Evolutionary conservation across 2,329 filamentous ascomycete species (phyloP), one percentile per base, ranked within the genome.

Genomic region (Clathrospora elynae): DNA sequence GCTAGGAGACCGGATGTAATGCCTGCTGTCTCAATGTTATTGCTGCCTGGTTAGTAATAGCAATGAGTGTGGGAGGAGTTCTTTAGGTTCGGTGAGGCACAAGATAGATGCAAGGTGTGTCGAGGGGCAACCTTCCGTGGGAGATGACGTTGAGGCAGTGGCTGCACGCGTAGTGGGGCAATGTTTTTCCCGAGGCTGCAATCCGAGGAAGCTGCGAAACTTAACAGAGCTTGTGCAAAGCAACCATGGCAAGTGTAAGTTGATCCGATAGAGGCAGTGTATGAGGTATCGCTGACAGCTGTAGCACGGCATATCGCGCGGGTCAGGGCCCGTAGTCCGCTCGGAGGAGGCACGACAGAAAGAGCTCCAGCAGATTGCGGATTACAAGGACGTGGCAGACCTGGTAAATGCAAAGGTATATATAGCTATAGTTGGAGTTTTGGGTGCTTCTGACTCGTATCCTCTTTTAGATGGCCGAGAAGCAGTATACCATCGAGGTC

Each of bases 271-370:
- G 16, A 35, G 5, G 9, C n/a, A 5, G 13, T 19, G 16, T n/a
- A 37, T 20, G 3, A n/a, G 35, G 23, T 23, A 39, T 29, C 8
- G 31, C 54, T 67, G 22, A 67, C n/a, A 9, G 13, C 12, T 30
- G 7, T 73, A 96, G 90, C 91, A 96, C 80, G 90, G 89, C 66
- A 80, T 95, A 69, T 82, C 88, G 62, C 87, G 90, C 64, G 62
- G 66, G 24, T 61, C 71, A 20, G 66, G 59, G 25, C 78, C 81
- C 49, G 77, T 79, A 40, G 71, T 75, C 49, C 76, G 78, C 61
- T 87, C 86, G 57, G 84, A 87, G 59, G 83, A 88, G 65, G 82
- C 87, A 64, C 81, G 81, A 44, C 78, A 83, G 55, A 81, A 84
- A 68, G 89, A 95, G 69, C 77, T 83, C 42, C 81, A 83, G 57